Evolutionary conservation across 805 yeast species (phyloP).

Genomic region (Yarrowia bubula): DNA sequence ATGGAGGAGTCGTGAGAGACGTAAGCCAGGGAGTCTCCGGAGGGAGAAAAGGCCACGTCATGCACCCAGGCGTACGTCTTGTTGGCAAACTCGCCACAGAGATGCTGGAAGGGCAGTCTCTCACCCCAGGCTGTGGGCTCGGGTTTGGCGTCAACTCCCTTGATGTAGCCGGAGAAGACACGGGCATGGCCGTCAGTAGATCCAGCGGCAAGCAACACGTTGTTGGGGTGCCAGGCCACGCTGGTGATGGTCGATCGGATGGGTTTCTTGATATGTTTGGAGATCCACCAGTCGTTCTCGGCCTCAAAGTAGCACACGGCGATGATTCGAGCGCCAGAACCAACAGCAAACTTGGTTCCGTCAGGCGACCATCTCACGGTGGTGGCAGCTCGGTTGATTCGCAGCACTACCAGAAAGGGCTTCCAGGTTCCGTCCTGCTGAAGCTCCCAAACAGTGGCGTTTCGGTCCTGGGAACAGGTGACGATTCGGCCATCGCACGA

Average conservation of each 20-base stretch:
- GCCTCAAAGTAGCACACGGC: constrained; percentile 95
- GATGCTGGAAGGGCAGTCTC: constrained; percentile 88
- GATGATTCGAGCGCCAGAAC: constrained; percentile 88
- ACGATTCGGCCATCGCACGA: constrained; percentile 78
- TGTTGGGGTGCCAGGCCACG: constrained; percentile 91
- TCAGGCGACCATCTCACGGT: constrained; percentile 91
- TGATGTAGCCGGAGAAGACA: constrained; percentile 84
- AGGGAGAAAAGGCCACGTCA: constrained; percentile 80
- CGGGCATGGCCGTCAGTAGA: constrained; percentile 92
- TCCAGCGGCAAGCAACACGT: constrained; percentile 82
- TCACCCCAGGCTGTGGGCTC: constrained; percentile 87
- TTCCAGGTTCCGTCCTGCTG: constrained; percentile 60
- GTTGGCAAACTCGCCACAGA: constrained; percentile 75
- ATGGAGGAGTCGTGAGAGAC: constrained; percentile 86
- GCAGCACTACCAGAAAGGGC: constrained; percentile 86
- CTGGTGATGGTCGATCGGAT: constrained; percentile 79
- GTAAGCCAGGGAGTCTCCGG: constrained; percentile 73
- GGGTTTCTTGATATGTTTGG: constrained; percentile 96
- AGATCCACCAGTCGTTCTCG: constrained; percentile 99
- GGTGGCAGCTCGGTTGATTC: constrained; percentile 95
- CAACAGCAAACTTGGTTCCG: constrained; percentile 96
- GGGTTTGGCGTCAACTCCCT: constrained; percentile 84
- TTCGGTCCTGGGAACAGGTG: constrained; percentile 96
- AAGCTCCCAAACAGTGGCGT: constrained; percentile 94
- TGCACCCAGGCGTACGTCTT: constrained; percentile 87